Evolutionary conservation across 768 basidiomycete genomes (phyloP), one percentile per base, ranked within the genome.

Genomic region (Coprinellus micaceus): DNA sequence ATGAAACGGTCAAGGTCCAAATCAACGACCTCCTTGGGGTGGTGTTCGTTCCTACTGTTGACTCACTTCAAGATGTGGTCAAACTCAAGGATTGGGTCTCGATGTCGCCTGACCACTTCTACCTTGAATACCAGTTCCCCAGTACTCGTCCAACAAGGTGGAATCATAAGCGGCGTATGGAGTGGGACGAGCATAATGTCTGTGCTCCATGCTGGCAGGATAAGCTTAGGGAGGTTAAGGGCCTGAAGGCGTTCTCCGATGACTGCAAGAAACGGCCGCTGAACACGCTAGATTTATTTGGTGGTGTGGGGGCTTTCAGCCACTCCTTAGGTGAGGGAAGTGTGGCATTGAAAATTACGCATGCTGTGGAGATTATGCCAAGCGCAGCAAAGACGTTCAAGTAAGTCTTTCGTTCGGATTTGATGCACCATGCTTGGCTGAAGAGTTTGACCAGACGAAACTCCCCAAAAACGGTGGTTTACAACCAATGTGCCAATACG

Each of bases 301-400:
- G 73, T 13, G 82, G 81, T 6, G 77, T 75, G 13, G 88, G 88
- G 4, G 83, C 86, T 2, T 87, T 91, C 63, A 80, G 80, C 50
- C 66, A 78, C 19, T 87, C 81, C 0, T 68, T 90, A 69, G 77
- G 78, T 15, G 71, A 80, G 37, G 73, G 77, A 2, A 83, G 79
- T 52, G 67, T 74, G 3, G 82, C 80, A 51, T 60, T 88, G 49
- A 76, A 81, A 57, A 63, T 88, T 3, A 84, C 82, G 0, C 82
- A 88, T 70, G 80, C 84, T 0, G 69, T 91, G 43, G 91, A 93
- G 61, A 84, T 89, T 21, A 74, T 81, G n/a, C 88, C 89, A 0
- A 88, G 86, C 65, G 88, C 91, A 7, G 85, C 86, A 0, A 70
- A 71, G 56, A 89, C 90, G 1, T 71, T 87, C 15, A 71, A 69